These are phyloP conservation scores for Mediolabrus comicus DNA, from an alignment of 108 stramenopile genomes.

Conservation along the genomic window DNA sequence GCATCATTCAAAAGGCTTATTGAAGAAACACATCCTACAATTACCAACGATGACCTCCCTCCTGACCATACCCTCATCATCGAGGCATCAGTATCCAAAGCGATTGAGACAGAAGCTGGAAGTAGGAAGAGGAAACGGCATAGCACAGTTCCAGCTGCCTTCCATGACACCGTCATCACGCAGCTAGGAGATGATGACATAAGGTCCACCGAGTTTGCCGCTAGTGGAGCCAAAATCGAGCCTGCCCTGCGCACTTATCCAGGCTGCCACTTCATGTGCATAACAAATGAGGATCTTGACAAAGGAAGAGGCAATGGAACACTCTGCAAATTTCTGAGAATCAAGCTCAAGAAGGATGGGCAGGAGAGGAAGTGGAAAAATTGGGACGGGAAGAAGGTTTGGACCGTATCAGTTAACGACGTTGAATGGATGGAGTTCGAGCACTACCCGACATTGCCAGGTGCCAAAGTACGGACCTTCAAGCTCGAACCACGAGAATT, in stretches of 20 bases:
- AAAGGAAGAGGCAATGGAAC: background rate
- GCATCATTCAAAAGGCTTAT: slow-evolving; percentile 15
- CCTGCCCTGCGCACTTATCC: background rate
- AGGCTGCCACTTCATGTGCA: background rate
- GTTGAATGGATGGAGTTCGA: no score
- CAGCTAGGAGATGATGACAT: no score
- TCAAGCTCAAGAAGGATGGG: background rate
- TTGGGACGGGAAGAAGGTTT: background rate
- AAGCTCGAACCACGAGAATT: no score
- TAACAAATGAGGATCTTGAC: background rate
- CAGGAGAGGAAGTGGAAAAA: background rate
- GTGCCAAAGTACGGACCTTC: no score
- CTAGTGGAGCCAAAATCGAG: no score
- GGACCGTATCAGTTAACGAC: background rate
- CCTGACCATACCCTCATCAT: background rate
- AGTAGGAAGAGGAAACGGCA: no score
- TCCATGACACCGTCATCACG: no score
- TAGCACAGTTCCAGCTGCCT: no score
- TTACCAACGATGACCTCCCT: background rate
- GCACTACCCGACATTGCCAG: no score
- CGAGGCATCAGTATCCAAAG: background rate
- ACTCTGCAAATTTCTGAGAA: background rate
- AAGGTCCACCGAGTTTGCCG: no score
- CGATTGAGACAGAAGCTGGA: no score
- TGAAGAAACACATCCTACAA: background rate